Conservation (phyloP, 768 basidiomycete genomes). For the Omphalotus guepiniiformis region DNA sequence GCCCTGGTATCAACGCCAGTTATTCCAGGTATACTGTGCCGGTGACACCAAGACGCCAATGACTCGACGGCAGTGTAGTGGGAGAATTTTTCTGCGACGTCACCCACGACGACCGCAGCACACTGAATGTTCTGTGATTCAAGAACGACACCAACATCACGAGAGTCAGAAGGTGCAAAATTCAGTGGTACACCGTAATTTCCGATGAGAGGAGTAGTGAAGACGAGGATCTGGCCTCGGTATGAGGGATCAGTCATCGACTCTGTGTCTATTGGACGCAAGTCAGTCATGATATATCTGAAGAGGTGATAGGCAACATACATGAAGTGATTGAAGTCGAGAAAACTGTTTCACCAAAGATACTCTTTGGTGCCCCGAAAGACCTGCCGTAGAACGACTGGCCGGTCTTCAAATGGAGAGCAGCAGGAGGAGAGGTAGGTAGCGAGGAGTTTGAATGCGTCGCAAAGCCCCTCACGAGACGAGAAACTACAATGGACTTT, state of each 20-base stretch:
- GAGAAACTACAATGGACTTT: slow-evolving; percentile 44
- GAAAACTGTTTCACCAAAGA: slow-evolving; percentile 97
- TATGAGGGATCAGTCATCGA: slow-evolving; percentile 99
- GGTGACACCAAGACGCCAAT: slow-evolving; percentile 88
- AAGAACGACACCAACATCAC: slow-evolving; percentile 82
- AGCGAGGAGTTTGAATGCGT: slow-evolving; percentile 52
- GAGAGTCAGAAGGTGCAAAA: slow-evolving; percentile 60
- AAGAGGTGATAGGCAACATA: slow-evolving; percentile 33
- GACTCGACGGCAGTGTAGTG: slow-evolving; percentile 95
- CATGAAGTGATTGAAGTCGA: slow-evolving; percentile 98
- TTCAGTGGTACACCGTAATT: slow-evolving; percentile 97
- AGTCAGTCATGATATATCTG: slow-evolving; percentile 7
- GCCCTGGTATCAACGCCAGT: slow-evolving; percentile 98
- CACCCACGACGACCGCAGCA: slow-evolving; percentile 87
- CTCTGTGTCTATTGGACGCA: slow-evolving; percentile 75
- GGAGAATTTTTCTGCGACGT: slow-evolving; percentile 92
- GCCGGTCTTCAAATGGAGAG: slow-evolving; percentile 89
- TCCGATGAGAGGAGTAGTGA: slow-evolving; percentile 96
- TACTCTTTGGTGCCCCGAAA: slow-evolving; percentile 84
- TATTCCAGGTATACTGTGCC: slow-evolving; percentile 86
- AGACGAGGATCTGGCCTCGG: slow-evolving; percentile 95
- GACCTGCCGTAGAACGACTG: slow-evolving; percentile 87
- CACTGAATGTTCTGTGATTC: slow-evolving; percentile 91
- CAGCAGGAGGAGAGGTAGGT: slow-evolving; percentile 55
- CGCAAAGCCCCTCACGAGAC: slow-evolving; percentile 57